These are phyloP conservation scores for Trichoderma sp. DNA, from an alignment of 2,329 filamentous ascomycete species.

Conservation along the genomic window DNA sequence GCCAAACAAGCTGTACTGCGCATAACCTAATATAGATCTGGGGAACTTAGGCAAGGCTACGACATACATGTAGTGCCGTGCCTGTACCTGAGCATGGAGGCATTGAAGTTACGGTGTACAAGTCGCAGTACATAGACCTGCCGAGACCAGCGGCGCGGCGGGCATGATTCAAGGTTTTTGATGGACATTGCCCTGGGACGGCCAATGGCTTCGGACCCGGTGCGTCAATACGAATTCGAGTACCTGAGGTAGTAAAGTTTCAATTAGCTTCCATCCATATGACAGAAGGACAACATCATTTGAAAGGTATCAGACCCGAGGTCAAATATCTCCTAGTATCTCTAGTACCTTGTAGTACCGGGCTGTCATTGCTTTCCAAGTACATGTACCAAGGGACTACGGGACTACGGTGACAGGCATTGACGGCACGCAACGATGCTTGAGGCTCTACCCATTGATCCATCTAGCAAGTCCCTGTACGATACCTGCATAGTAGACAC, in stretches of 20 bases:
- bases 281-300: background rate
- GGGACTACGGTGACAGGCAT: too few species aligned
- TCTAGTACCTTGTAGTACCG: too few species aligned
- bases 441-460: background rate
- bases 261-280: background rate
- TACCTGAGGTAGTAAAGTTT: background rate
- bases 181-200: background rate
- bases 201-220: background rate
- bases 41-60: slow-evolving; percentile 6
- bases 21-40: slow-evolving; percentile 14
- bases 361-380: too few species aligned
- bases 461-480: background rate
- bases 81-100: background rate
- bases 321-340: too few species aligned
- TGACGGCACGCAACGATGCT: background rate
- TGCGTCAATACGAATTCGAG: background rate
- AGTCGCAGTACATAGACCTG: background rate
- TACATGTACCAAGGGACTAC: too few species aligned
- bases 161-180: background rate
- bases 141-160: background rate
- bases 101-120: slow-evolving; percentile 11
- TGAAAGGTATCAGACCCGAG: background rate
- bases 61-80: background rate
- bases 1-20: background rate
- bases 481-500: background rate